Conservation (phyloP, 352 stramenopile genomes). For the Phytophthora ramorum region DNA sequence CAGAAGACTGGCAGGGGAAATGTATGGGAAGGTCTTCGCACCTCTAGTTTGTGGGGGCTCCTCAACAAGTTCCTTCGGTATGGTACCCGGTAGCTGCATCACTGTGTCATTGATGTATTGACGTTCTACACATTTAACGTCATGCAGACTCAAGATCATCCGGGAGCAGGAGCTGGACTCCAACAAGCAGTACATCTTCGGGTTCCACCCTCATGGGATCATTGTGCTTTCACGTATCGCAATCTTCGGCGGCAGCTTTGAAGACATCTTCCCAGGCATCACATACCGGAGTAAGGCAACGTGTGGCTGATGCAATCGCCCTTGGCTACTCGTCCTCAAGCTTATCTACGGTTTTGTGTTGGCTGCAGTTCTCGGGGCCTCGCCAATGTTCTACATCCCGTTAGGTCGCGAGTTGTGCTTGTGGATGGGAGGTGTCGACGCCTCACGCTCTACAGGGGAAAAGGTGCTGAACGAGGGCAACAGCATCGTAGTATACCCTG, state of each 20-base stretch:
- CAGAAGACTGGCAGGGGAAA: slow-evolving; percentile 47
- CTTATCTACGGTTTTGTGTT: slow-evolving; percentile 1
- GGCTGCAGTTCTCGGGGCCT: slow-evolving; percentile 52
- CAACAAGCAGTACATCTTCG: slow-evolving; percentile 55
- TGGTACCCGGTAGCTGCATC: not conserved
- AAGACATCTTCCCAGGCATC: slow-evolving; percentile 47
- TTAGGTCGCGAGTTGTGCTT: slow-evolving; percentile 64
- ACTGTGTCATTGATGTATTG: not conserved
- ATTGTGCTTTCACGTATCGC: slow-evolving; percentile 56
- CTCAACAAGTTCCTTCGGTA: slow-evolving; percentile 45
- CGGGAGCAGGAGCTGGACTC: slow-evolving; percentile 46
- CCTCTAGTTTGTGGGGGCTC: slow-evolving; percentile 42
- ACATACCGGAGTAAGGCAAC: slow-evolving; percentile 20
- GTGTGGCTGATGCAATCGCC: not conserved
- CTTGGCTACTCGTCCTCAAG: not conserved
- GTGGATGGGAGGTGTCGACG: slow-evolving; percentile 59
- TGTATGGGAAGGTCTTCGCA: slow-evolving; percentile 47
- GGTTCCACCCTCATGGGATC: slow-evolving; percentile 63
- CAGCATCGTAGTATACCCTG: slow-evolving; percentile 57
- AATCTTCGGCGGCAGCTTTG: slow-evolving; percentile 53
- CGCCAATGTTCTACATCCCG: slow-evolving; percentile 68
- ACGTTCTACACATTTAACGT: not conserved
- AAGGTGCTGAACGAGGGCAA: slow-evolving; percentile 50
- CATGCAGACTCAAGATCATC: slow-evolving; percentile 38
- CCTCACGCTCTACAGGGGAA: slow-evolving; percentile 44